These are phyloP conservation scores for Tuber magnatum DNA, from an alignment of 495 filamentous ascomycete species.

Conservation along the genomic window DNA sequence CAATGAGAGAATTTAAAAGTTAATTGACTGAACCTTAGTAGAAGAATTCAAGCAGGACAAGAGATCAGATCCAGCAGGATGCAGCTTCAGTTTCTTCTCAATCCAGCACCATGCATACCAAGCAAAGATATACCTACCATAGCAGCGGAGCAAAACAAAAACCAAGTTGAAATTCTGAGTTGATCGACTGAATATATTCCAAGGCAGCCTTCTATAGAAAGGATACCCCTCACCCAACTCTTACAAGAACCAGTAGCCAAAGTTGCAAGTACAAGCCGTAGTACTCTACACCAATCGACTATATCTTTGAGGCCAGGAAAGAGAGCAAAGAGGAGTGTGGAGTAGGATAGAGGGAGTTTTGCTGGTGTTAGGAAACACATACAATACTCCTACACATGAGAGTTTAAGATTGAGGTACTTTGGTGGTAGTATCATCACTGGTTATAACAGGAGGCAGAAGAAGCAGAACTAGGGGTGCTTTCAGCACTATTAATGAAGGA, in stretches of 20 bases:
- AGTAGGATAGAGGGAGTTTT: background rate
- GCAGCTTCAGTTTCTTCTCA: background rate
- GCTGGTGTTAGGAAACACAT: background rate
- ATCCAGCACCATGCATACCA: background rate
- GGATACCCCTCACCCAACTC: no score
- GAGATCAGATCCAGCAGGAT: no score
- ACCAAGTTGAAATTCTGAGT: background rate
- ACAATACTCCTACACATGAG: background rate
- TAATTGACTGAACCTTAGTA: background rate
- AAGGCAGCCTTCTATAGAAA: no score
- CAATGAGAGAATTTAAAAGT: background rate
- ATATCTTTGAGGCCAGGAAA: background rate
- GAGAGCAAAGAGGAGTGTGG: background rate
- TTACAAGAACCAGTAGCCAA: no score
- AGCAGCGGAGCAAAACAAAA: no score
- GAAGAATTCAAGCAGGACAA: background rate
- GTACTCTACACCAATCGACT: no score
- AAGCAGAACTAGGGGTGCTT: background rate
- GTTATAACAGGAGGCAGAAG: background rate
- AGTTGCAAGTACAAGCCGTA: no score
- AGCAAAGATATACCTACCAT: no score
- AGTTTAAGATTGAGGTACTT: background rate
- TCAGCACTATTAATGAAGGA: background rate
- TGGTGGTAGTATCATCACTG: background rate
- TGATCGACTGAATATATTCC: no score